These are phyloP conservation scores for Mucor indicus DNA, from an alignment of 371 early-diverging fungal species.

Conservation along the genomic window DNA sequence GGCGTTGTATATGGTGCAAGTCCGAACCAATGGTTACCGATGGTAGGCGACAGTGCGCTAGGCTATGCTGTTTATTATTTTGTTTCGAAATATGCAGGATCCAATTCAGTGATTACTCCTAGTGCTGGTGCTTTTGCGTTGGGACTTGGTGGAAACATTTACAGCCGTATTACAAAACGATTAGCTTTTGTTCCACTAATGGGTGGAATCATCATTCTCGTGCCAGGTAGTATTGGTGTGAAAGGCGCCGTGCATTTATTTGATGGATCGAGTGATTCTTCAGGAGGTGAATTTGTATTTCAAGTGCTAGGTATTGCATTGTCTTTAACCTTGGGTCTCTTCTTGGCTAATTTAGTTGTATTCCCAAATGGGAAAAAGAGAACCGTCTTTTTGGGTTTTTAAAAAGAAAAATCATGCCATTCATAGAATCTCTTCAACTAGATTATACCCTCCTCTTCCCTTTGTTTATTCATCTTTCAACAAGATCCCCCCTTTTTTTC, in stretches of 20 bases:
- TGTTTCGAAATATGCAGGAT: constrained; percentile 17
- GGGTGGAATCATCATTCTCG: constrained; percentile 36
- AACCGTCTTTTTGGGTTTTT: constrained; percentile 33
- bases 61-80: constrained; percentile 33
- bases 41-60: constrained; percentile 25
- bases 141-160: constrained; percentile 32
- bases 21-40: constrained; percentile 18
- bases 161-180: constrained; percentile 24
- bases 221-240: constrained; percentile 41
- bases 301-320: constrained; percentile 35
- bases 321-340: constrained; percentile 36
- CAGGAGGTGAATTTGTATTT: constrained; percentile 26
- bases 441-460: background rate
- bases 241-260: constrained; percentile 31
- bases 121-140: constrained; percentile 38
- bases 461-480: too few species aligned
- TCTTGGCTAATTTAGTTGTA: constrained; percentile 32
- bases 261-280: constrained; percentile 24
- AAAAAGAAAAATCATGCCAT: background rate
- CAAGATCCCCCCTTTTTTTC: too few species aligned
- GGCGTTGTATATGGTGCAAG: constrained; percentile 31
- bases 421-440: constrained; percentile 1
- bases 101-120: constrained; percentile 24
- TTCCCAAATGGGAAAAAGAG: constrained; percentile 38
- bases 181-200: constrained; percentile 36